Conservation (phyloP, 352 stramenopile species). For the Pythium utonaiense region DNA sequence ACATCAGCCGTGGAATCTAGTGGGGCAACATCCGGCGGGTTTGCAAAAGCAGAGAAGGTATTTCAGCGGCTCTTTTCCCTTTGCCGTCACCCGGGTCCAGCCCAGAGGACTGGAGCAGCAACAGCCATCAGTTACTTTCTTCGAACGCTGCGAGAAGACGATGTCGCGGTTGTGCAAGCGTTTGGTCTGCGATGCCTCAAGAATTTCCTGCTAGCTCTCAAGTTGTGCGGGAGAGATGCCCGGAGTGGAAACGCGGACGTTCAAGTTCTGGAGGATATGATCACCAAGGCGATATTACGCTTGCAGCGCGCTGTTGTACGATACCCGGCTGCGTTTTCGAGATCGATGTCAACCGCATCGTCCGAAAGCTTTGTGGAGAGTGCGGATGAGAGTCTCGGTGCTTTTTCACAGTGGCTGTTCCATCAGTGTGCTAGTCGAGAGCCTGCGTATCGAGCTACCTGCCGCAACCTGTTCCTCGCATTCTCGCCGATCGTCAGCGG, state of each 20-base stretch:
- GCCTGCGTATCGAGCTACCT: conserved; percentile 14
- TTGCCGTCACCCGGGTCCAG: conserved; percentile 52
- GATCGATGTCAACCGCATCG: neutral
- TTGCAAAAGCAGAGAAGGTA: conserved; percentile 39
- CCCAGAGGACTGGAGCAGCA: conserved; percentile 61
- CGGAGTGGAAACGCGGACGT: conserved; percentile 27
- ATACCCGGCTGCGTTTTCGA: conserved; percentile 46
- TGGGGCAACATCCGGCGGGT: conserved; percentile 3
- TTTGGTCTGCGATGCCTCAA: conserved; percentile 69
- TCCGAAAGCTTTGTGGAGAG: neutral
- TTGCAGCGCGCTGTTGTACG: conserved; percentile 53
- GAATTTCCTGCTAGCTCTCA: conserved; percentile 60
- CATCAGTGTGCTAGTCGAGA: conserved; percentile 17
- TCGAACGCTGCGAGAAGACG: conserved; percentile 54
- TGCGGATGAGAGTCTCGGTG: conserved; percentile 1
- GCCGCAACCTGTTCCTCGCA: conserved; percentile 21
- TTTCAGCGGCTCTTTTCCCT: conserved; percentile 76
- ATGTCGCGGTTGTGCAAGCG: conserved; percentile 38
- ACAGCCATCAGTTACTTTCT: conserved; percentile 70
- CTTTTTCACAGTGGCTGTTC: conserved; percentile 24
- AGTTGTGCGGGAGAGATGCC: conserved; percentile 47
- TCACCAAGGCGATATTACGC: conserved; percentile 56
- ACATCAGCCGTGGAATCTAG: conserved; percentile 35
- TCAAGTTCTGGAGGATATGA: conserved; percentile 49
- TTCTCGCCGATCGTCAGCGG: conserved; percentile 34